Evolutionary conservation across 306 rosid genomes (phyloP).

Genomic region (Quercus ilex): DNA sequence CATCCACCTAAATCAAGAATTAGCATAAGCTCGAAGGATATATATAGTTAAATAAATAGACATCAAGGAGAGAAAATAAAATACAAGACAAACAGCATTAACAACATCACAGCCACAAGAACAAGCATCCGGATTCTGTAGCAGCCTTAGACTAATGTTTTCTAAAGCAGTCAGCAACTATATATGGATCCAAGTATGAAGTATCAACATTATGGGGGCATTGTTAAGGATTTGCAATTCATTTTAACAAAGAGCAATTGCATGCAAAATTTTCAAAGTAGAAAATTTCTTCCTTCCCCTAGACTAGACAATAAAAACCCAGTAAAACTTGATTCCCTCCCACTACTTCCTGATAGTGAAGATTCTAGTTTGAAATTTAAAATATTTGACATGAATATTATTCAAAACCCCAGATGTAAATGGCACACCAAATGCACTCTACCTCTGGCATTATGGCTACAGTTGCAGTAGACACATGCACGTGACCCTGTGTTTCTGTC

Average conservation of each 20-base stretch:
- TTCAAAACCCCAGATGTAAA: not conserved
- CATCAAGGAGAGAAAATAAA: slow-evolving; percentile 1
- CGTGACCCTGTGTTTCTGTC: slow-evolving; percentile 93
- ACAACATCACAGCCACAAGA: not conserved
- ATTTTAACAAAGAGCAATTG: not conserved
- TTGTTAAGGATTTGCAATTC: not conserved
- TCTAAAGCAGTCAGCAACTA: not conserved
- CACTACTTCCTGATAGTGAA: not conserved
- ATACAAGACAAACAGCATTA: not conserved
- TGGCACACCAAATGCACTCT: slow-evolving; percentile 25
- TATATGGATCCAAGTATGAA: not conserved
- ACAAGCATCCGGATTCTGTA: slow-evolving; percentile 2
- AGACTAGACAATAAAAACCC: slow-evolving; percentile 6
- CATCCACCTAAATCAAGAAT: slow-evolving; percentile 70
- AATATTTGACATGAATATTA: not conserved
- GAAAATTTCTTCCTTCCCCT: slow-evolving; percentile 8
- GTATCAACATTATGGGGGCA: not conserved
- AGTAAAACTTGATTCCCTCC: slow-evolving; percentile 3
- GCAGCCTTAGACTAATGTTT: not conserved
- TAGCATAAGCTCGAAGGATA: slow-evolving; percentile 16
- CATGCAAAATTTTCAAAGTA: not conserved
- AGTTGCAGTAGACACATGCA: slow-evolving; percentile 95
- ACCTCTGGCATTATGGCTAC: slow-evolving; percentile 99
- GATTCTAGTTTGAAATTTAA: not conserved
- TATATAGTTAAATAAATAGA: not conserved